Conservation (phyloP, 2,329 filamentous ascomycete species). For the Nothophoma quercina region DNA sequence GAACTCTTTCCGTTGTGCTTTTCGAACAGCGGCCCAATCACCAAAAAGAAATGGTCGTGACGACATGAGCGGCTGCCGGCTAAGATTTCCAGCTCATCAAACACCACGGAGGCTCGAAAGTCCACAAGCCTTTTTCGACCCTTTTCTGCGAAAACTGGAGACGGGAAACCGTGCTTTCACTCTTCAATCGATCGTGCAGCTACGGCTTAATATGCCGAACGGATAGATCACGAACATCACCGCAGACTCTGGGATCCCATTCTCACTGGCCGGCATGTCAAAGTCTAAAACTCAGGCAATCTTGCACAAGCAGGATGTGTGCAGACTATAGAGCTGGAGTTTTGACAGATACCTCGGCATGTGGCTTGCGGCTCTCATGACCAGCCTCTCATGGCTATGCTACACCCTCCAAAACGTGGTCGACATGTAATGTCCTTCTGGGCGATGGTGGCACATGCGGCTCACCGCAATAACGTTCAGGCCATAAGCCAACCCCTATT, state of each 20-base stretch:
- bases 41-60: neutral
- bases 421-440: neutral
- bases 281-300: neutral
- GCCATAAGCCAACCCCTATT: neutral
- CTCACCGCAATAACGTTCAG: slow-evolving; percentile 3
- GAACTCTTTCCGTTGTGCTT: neutral
- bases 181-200: neutral
- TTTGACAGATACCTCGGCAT: neutral
- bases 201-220: neutral
- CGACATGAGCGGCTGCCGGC: neutral
- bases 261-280: neutral
- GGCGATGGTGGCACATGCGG: slow-evolving; percentile 1
- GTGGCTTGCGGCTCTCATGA: slow-evolving; percentile 1
- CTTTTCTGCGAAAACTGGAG: neutral
- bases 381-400: slow-evolving; percentile 1
- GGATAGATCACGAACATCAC: slow-evolving; percentile 5
- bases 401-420: slow-evolving; percentile 2
- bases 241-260: neutral
- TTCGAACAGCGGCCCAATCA: neutral
- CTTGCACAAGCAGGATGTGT: neutral
- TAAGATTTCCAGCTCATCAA: neutral
- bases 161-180: neutral
- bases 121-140: neutral
- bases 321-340: neutral
- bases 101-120: neutral